Percentiles rank a stretch among this genome's conserved stretches.
Conservation (phyloP, 306 rosid species). For the Cucumis melo region DNA sequence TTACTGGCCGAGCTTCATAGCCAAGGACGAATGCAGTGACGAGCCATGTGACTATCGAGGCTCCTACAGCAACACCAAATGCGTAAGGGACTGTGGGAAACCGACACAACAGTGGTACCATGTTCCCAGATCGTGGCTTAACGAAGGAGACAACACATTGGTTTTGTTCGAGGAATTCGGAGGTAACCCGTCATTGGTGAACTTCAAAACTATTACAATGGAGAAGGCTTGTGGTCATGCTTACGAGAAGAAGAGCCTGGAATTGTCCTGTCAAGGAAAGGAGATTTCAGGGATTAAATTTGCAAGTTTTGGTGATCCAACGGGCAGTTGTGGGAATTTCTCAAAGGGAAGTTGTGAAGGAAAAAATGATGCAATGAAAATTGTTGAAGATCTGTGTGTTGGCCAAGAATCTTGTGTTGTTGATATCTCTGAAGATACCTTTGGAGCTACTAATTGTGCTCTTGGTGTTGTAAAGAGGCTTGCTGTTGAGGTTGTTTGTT, state of each 20-base stretch:
- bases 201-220: conserved; percentile 17
- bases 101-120: conserved; percentile 53
- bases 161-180: conserved; percentile 51
- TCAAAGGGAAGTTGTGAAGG: conserved; percentile 22
- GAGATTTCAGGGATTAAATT: conserved; percentile 28
- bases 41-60: conserved; percentile 46
- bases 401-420: conserved; percentile 32
- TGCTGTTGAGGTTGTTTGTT: conserved; percentile 39
- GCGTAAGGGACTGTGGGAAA: conserved; percentile 34
- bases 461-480: conserved; percentile 16
- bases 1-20: conserved; percentile 30
- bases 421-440: conserved; percentile 19
- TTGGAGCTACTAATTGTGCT: conserved; percentile 27
- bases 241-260: conserved; percentile 20
- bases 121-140: conserved; percentile 26
- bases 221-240: conserved; percentile 24
- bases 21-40: conserved; percentile 25
- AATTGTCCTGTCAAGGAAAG: conserved; percentile 25
- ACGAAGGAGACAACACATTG: conserved; percentile 22
- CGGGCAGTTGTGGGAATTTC: conserved; percentile 34
- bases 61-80: conserved; percentile 19
- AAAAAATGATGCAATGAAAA: conserved; percentile 4
- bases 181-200: conserved; percentile 28
- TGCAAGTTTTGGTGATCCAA: conserved; percentile 37
- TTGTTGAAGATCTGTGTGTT: conserved; percentile 24